Conservation (phyloP, 2,329 filamentous ascomycete species). For the Fusarium liriodendri region DNA sequence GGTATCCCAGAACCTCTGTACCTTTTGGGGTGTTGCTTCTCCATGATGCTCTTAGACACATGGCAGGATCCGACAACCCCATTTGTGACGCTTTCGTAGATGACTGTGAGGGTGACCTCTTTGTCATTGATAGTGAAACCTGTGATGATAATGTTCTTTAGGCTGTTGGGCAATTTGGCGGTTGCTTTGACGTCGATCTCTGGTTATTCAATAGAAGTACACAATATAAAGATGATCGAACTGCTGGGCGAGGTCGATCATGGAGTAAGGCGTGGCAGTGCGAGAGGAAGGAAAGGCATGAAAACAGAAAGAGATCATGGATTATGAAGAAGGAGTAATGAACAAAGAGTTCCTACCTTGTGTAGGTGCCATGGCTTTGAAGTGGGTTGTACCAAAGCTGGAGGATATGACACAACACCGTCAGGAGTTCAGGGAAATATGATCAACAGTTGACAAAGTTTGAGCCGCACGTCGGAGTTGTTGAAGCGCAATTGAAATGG, state of each 20-base stretch:
- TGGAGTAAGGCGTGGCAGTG: neutral
- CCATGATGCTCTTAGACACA: neutral
- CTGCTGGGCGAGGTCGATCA: no score
- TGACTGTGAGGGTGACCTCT: neutral
- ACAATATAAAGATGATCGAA: no score
- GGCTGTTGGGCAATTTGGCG: no score
- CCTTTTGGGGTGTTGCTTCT: neutral
- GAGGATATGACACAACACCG: neutral
- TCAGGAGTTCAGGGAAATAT: no score
- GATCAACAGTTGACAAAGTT: no score
- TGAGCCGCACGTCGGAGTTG: neutral
- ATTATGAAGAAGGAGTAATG: no score
- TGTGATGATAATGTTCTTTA: no score
- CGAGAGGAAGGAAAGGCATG: neutral
- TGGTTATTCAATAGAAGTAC: no score
- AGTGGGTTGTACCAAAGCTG: neutral
- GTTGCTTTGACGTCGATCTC: no score
- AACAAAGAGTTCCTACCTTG: neutral
- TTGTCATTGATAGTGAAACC: no score
- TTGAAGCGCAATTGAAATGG: no score
- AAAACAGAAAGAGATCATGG: neutral
- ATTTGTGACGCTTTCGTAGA: neutral
- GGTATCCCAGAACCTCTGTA: neutral
- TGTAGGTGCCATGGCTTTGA: neutral
- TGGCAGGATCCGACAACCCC: neutral